Base-by-base conservation (phyloP, 1,284 basidiomycete species). In the Neonothopanus nambi region DNA sequence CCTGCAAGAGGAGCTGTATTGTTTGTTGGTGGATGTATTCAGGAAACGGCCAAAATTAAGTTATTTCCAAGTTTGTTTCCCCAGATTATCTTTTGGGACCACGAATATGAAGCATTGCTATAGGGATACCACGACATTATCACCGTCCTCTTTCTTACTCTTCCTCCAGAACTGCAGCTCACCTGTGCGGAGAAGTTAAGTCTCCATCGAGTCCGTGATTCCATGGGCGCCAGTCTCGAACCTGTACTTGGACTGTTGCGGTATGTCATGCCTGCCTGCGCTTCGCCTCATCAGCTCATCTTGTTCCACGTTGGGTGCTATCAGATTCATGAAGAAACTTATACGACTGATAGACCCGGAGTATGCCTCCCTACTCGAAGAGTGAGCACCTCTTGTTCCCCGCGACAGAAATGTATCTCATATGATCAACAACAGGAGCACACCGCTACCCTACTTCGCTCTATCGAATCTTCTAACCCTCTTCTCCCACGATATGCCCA, bases 121-220 rank as follows among this genome's bases (percentile, higher is more conserved):
- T 42, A 93, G 84, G 95, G 95, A 38, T 96, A 93, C 67, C 95
- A 98, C 67, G 95, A 97, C 65, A 92, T 98, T 43, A 78, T 93
- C 28, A 89, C 91, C 0, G 91, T 97, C 11, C 60, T 97, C 0
- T 89, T 91, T 61, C 78, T 97, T 24, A 95, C 93, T 0, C 74
- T 95, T 7, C 86, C 87, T 2, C 65, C 68, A 26, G 78, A 83
- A 37, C 56, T 83, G 21, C 81, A 84, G 56, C 64, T 89, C 20
- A 71, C 70, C 17, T 82, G 82, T 58, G 76, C 78, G 48, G 84
- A 89, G 73, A 82, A 90, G 63, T 63, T 97, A 58, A 92, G 89
- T 53, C 70, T 97, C 40, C 87, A 93, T 59, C 74, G 93, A 23
- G 75, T 96, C 3, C 78, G 95, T 50, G 95, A 98, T 68, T 87